Base-by-base conservation (phyloP, 2,329 filamentous ascomycete species). In the Trichophyton verrucosum region DNA sequence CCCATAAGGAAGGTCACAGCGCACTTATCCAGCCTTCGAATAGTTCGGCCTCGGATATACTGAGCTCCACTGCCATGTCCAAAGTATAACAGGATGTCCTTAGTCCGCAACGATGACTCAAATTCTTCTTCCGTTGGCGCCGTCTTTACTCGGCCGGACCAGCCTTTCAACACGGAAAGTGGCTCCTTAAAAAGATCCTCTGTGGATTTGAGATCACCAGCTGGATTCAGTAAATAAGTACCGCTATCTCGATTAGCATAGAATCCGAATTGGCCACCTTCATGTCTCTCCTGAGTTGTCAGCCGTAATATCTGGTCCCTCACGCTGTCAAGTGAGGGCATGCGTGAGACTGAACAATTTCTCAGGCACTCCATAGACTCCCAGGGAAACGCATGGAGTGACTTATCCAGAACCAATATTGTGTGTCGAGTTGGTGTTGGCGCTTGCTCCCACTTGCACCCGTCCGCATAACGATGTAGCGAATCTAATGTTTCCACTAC, bases 51-150 rank as follows among this genome's bases (percentile, higher is more conserved):
- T 33, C 91, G 87, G 61, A 99, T 90, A 74, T 96, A 99, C 74
- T 99, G 94, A 30, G 89, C 89, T 22, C 92, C 94, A 65, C 89
- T 92, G 63, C 94, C 94, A 75, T 99, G 94, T 1, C 94, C 94
- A 73, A 99, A 97, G 77, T 99, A 99, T 9, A 99, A 80, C 24
- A 96, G 78, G 1, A 96, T 77, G 61, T 90, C 85, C 17, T 84
- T 85, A 0, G 78, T 73, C 55, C 82, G 77, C 7, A 99, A 80
- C 0, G 82, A 82, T 0, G 75, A 68, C 64, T 86, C 85, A 72
- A 97, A 92, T 64, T 95, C 89, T 2, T 81, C 74, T 71, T 97
- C 92, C 0, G 80, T 83, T 0, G 94, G 94, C 1, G 81, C 78
- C 22, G 83, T 84, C 63, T 83, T 82, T 61, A 87, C 78, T 62